These are phyloP conservation scores for Alternaria longipes DNA, from an alignment of 2,329 filamentous ascomycete species.

Conservation along the genomic window DNA sequence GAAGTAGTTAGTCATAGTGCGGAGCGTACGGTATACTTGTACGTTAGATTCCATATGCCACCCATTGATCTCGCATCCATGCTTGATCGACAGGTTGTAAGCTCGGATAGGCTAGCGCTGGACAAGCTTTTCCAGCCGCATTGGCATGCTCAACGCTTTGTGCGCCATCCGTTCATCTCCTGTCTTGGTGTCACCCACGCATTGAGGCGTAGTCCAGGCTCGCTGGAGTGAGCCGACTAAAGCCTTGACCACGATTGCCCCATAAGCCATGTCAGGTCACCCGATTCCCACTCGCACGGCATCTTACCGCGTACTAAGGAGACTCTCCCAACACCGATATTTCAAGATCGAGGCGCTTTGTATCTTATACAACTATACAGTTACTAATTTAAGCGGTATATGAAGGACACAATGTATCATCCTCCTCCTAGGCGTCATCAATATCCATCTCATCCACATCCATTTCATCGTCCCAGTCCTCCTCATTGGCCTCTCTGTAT, in stretches of 20 bases:
- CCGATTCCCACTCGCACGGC: background rate
- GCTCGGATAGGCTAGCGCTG: background rate
- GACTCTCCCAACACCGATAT: background rate
- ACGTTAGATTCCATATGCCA: background rate
- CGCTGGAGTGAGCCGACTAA: background rate
- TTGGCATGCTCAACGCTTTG: background rate
- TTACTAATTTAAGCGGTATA: background rate
- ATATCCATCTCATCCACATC: slow-evolving; percentile 20
- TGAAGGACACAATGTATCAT: background rate
- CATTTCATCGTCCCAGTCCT: slow-evolving; percentile 19
- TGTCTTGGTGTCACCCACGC: background rate
- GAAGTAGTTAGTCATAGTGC: too few relatives aligned
- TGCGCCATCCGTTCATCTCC: background rate
- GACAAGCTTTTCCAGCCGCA: slow-evolving; percentile 1
- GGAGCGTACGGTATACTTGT: too few relatives aligned
- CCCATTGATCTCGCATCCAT: background rate
- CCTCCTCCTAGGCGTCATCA: slow-evolving; percentile 10
- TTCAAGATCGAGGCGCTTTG: background rate
- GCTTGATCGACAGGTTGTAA: background rate
- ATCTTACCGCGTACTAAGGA: background rate
- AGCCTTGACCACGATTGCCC: background rate
- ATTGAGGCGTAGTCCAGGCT: background rate
- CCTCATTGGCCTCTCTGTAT: slow-evolving; percentile 10
- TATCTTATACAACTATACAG: background rate
- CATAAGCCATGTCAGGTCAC: background rate